These are phyloP conservation scores for Thuidium tamariscinum DNA, from an alignment of 225 moss, liverwort and hornwort species.

Conservation along the genomic window DNA sequence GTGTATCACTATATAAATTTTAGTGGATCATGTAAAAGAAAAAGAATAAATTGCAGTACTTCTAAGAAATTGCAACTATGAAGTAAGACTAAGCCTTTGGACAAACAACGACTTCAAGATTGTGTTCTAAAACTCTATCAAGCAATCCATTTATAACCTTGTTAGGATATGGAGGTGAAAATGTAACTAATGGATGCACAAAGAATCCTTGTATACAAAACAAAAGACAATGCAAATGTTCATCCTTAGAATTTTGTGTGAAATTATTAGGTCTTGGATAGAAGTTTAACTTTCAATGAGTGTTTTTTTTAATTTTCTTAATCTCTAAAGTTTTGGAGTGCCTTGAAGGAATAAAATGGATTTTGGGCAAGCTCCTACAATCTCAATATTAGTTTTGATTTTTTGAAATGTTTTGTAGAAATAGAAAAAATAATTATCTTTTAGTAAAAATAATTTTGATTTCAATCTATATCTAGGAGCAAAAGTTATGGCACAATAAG, in stretches of 20 bases:
- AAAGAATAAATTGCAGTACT: not conserved
- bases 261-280: accelerated
- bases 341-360: too few relatives aligned
- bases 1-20: not conserved
- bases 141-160: accelerated
- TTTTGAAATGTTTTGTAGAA: too few relatives aligned
- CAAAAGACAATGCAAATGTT: not conserved
- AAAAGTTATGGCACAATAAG: too few relatives aligned
- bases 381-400: too few relatives aligned
- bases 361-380: too few relatives aligned
- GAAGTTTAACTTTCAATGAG: not conserved
- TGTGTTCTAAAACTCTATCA: not conserved
- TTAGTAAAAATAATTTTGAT: too few relatives aligned
- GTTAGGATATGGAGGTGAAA: accelerated
- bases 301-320: not conserved
- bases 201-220: not conserved
- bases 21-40: not conserved
- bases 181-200: accelerated
- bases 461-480: too few relatives aligned
- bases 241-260: accelerated
- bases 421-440: too few relatives aligned
- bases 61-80: not conserved
- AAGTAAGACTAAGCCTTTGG: not conserved
- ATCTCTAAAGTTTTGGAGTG: too few relatives aligned
- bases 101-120: not conserved